Conservation (phyloP, 2,329 filamentous ascomycete species). For the Nothophaeocryptopus gaeumannii region DNA sequence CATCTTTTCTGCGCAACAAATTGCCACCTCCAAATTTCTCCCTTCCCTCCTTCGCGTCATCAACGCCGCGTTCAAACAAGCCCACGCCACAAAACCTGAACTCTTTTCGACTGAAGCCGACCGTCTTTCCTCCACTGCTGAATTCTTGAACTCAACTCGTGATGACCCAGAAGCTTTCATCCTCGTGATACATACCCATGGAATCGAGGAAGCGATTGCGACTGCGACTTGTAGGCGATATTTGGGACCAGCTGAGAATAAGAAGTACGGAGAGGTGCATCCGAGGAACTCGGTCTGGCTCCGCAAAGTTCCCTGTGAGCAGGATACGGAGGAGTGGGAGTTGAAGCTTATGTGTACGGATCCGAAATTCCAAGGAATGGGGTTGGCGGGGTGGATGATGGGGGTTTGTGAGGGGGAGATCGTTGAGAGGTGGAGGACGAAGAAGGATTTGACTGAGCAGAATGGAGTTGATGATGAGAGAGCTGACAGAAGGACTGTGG, state of each 20-base stretch:
- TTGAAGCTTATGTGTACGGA: constrained; percentile 17
- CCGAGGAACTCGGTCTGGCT: constrained; percentile 7
- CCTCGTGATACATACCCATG: constrained; percentile 8
- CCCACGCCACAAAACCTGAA: constrained; percentile 11
- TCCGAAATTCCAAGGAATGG: constrained; percentile 10
- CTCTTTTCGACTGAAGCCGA: constrained; percentile 5
- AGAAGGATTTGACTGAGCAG: too few species aligned
- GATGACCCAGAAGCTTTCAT: constrained; percentile 18
- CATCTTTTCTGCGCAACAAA: constrained; percentile 10
- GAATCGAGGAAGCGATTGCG: constrained; percentile 9
- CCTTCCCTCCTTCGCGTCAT: constrained; percentile 12
- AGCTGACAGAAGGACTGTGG: not conserved
- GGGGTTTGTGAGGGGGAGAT: constrained; percentile 12
- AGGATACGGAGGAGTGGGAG: constrained; percentile 18
- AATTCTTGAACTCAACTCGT: constrained; percentile 9
- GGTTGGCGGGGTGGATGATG: constrained; percentile 17
- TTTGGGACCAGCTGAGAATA: constrained; percentile 8
- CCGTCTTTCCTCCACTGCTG: constrained; percentile 14
- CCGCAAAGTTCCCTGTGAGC: constrained; percentile 4
- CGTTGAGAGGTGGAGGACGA: not conserved
- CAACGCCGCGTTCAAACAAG: constrained; percentile 12
- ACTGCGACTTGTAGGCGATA: constrained; percentile 18
- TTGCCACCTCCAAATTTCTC: constrained; percentile 10
- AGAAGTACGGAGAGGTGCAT: not conserved
- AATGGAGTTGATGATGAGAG: not conserved